These are phyloP conservation scores for Nymphaea colorata DNA, from an alignment of 164 flowering plant species.

Conservation along the genomic window DNA sequence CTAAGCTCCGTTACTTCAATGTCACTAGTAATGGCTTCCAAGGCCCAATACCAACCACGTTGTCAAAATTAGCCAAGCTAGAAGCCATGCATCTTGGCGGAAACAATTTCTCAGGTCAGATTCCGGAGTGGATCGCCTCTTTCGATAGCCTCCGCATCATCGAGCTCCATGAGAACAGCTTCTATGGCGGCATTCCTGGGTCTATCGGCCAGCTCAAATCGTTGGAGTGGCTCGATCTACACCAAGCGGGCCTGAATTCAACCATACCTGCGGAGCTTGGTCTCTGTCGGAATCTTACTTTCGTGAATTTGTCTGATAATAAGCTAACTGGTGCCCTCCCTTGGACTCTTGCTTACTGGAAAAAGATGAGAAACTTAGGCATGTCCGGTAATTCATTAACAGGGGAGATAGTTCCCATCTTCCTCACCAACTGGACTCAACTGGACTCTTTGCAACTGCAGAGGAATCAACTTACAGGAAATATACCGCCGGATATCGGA, in stretches of 20 bases:
- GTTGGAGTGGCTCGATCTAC: constrained; percentile 21
- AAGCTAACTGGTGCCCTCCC: background rate
- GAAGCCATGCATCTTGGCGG: constrained; percentile 10
- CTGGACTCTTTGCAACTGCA: constrained; percentile 1
- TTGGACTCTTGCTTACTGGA: constrained; percentile 1
- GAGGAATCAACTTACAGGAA: background rate
- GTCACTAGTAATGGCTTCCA: constrained; percentile 18
- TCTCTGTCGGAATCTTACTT: background rate
- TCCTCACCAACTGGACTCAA: constrained; percentile 5
- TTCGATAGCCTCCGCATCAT: constrained; percentile 15
- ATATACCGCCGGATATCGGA: background rate
- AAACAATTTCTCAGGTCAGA: constrained; percentile 14
- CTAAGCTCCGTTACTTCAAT: constrained; percentile 18
- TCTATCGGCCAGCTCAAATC: constrained; percentile 24
- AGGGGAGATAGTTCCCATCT: background rate
- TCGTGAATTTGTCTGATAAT: background rate
- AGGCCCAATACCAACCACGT: constrained; percentile 16
- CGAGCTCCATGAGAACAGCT: constrained; percentile 18
- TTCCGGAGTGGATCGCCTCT: constrained; percentile 23
- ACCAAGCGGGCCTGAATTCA: constrained; percentile 13
- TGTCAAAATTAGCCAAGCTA: constrained; percentile 15
- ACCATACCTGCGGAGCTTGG: constrained; percentile 10
- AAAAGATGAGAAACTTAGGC: background rate
- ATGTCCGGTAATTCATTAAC: background rate
- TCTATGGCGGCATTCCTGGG: constrained; percentile 28